These are phyloP conservation scores for Pichia thaimueangensis DNA, from an alignment of 805 yeast species.

Conservation along the genomic window DNA sequence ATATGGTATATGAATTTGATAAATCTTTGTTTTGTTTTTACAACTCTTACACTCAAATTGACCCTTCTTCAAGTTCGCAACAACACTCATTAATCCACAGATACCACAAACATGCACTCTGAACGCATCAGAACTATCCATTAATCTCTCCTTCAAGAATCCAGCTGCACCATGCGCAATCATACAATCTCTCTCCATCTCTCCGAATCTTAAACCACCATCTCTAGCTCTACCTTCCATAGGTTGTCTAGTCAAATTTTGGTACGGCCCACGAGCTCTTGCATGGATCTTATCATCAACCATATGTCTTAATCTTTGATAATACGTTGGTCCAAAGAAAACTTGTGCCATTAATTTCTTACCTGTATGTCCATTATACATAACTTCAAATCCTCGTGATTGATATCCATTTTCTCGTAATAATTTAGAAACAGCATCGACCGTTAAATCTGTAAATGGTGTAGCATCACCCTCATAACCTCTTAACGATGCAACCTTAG, in stretches of 20 bases:
- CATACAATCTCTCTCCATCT: slow-evolving; percentile 99
- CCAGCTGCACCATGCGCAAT: slow-evolving; percentile 99
- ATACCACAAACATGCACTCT: slow-evolving; percentile 97
- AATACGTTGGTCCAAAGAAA: slow-evolving; percentile 99
- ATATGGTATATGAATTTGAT: slow-evolving; percentile 95
- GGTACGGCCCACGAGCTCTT: slow-evolving; percentile 98
- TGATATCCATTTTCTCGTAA: slow-evolving; percentile 95
- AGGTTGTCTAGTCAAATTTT: slow-evolving; percentile 95
- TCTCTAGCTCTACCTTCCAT: slow-evolving; percentile 99
- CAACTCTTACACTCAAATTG: slow-evolving; percentile 98
- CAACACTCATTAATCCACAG: slow-evolving; percentile 97
- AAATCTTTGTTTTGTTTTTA: slow-evolving; percentile 96
- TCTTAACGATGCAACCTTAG: slow-evolving; percentile 89
- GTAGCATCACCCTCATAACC: slow-evolving; percentile 99
- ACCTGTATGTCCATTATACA: slow-evolving; percentile 99
- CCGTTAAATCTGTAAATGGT: slow-evolving; percentile 97
- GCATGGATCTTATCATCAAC: slow-evolving; percentile 99
- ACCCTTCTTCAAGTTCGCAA: slow-evolving; percentile 94
- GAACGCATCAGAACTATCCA: slow-evolving; percentile 99
- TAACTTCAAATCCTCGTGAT: slow-evolving; percentile 96
- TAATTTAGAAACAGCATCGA: slow-evolving; percentile 89
- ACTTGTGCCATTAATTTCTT: slow-evolving; percentile 96
- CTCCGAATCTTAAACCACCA: slow-evolving; percentile 99
- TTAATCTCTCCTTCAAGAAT: slow-evolving; percentile 91
- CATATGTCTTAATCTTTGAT: slow-evolving; percentile 98